Evolutionary conservation across 352 stramenopile genomes (phyloP).

Genomic region (Pythium phragmitis): DNA sequence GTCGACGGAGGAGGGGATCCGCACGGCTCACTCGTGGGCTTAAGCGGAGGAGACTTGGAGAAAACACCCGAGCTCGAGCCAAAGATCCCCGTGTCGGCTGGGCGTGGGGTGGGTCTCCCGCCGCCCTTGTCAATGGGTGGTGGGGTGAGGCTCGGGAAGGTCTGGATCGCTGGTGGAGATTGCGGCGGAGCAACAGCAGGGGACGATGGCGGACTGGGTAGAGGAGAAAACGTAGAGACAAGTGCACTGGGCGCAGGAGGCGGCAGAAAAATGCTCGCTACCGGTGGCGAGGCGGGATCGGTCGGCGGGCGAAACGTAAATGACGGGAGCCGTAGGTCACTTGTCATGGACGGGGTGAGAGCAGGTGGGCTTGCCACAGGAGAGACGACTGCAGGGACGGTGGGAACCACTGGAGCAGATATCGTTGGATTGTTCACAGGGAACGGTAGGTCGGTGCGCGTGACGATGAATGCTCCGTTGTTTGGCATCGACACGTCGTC

Average conservation of each 20-base stretch:
- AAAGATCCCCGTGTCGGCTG: slow-evolving; percentile 2
- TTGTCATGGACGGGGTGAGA: neutral
- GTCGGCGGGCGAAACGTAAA: neutral
- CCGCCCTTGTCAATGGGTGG: neutral
- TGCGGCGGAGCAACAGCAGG: neutral
- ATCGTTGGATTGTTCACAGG: neutral
- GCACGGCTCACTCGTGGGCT: neutral
- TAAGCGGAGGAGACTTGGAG: neutral
- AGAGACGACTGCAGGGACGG: neutral
- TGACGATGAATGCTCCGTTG: neutral
- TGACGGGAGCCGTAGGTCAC: neutral
- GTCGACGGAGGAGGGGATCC: neutral
- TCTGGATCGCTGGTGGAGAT: too few species aligned
- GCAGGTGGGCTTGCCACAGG: neutral
- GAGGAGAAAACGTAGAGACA: neutral
- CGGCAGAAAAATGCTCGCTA: neutral
- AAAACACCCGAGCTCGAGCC: slow-evolving; percentile 1
- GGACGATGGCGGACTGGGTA: neutral
- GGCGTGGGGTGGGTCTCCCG: neutral
- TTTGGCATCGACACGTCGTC: neutral
- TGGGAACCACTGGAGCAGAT: neutral
- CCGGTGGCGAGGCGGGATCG: neutral
- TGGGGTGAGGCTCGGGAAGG: too few species aligned
- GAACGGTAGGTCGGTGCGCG: neutral
- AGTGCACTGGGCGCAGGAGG: neutral